These are phyloP conservation scores for Talaromyces amestolkiae DNA, from an alignment of 2,329 filamentous ascomycete species.

Conservation along the genomic window DNA sequence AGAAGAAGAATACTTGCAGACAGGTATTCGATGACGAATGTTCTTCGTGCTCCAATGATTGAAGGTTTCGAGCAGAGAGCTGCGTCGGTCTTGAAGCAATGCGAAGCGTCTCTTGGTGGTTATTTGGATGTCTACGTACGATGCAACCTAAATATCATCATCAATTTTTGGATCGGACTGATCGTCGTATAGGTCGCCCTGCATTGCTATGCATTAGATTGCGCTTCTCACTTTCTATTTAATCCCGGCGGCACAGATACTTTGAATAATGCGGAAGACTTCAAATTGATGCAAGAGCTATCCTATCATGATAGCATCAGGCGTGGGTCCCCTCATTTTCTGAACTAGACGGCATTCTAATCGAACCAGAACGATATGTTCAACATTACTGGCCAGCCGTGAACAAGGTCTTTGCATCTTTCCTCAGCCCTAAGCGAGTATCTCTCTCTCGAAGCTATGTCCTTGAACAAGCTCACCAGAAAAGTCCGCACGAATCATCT, in stretches of 20 bases:
- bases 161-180: not conserved
- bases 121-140: constrained; percentile 62
- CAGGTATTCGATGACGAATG: constrained; percentile 66
- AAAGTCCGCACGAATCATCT: constrained; percentile 49
- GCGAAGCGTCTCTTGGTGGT: constrained; percentile 44
- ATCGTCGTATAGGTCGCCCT: constrained; percentile 40
- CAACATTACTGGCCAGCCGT: constrained; percentile 43
- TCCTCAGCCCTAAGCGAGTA: constrained; percentile 9
- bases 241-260: constrained; percentile 64
- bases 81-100: constrained; percentile 54
- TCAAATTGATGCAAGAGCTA: constrained; percentile 66
- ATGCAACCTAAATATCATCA: not conserved
- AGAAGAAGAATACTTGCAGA: constrained; percentile 64
- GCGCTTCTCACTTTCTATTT: constrained; percentile 67
- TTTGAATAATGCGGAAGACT: constrained; percentile 55
- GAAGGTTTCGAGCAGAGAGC: constrained; percentile 59
- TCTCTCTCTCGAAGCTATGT: constrained; percentile 10
- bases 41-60: constrained; percentile 57
- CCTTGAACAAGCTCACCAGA: constrained; percentile 7
- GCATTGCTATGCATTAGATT: constrained; percentile 68
- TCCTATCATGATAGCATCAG: constrained; percentile 66
- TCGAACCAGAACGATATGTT: constrained; percentile 7
- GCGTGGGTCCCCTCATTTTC: constrained; percentile 47
- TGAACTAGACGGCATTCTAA: not conserved
- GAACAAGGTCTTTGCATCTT: constrained; percentile 1